phyloP scores from a whole-genome alignment of 352 stramenopile species.

The Lagenidium sp. region DNA sequence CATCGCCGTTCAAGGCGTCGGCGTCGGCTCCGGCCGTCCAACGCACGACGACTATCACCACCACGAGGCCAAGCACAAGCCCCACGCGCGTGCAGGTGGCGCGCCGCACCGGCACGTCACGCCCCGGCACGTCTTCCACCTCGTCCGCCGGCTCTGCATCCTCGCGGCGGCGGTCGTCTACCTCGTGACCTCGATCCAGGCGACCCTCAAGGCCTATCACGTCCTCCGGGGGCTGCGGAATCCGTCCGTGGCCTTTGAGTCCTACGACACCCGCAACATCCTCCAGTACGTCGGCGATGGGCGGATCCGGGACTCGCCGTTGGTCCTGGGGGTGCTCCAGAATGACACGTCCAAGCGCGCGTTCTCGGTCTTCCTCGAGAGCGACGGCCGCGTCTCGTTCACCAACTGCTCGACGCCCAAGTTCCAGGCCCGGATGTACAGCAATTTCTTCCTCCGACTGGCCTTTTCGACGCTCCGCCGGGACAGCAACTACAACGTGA shows the following conservation, averaged over 20 bases:
- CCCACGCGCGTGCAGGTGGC: too few species aligned
- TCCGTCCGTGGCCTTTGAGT: neutral
- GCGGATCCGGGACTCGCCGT: constrained; percentile 7
- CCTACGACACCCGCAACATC: constrained; percentile 1
- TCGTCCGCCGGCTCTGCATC: neutral
- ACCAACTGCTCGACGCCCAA: neutral
- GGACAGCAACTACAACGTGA: constrained; percentile 7
- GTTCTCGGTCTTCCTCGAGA: constrained; percentile 9
- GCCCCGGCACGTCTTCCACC: too few species aligned
- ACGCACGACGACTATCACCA: too few species aligned
- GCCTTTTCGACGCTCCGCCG: constrained; percentile 3
- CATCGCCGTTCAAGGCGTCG: too few species aligned
- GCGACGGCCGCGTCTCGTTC: neutral
- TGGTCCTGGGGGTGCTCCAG: constrained; percentile 4
- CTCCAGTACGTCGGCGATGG: constrained; percentile 1
- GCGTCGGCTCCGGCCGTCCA: too few species aligned
- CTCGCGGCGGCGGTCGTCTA: neutral
- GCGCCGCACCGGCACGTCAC: too few species aligned
- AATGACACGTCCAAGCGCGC: constrained; percentile 8
- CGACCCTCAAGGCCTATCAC: too few species aligned
- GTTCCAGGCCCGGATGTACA: constrained; percentile 4
- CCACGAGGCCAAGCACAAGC: too few species aligned
- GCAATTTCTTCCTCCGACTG: constrained; percentile 2
- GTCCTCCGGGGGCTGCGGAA: neutral
- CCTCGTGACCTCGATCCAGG: neutral